Conservation (phyloP, 75 land plant genomes). For the Adiantum capillusveneris region DNA sequence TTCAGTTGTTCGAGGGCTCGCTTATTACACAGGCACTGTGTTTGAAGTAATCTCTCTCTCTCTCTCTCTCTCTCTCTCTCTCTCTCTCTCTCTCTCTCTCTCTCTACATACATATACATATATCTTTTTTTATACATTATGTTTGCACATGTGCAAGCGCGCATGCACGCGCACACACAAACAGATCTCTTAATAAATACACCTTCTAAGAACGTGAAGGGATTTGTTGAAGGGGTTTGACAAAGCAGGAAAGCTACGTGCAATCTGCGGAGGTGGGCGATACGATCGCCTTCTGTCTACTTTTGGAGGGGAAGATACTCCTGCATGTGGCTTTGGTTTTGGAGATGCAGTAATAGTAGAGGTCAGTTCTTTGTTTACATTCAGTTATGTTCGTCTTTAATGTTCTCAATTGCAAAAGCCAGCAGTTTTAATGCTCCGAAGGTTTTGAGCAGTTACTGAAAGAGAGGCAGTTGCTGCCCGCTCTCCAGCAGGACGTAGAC, state of each 20-base stretch:
- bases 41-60: slow-evolving; percentile 61
- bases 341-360: slow-evolving; percentile 98
- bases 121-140: too few species aligned
- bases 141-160: too few species aligned
- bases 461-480: slow-evolving; percentile 70
- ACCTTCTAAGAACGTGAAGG: too few species aligned
- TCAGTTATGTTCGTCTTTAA: not conserved
- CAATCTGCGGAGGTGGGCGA: slow-evolving; percentile 98
- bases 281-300: slow-evolving; percentile 82
- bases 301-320: slow-evolving; percentile 80
- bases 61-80: too few species aligned
- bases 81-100: too few species aligned
- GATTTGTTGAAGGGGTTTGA: slow-evolving; percentile 80
- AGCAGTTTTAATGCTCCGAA: not conserved
- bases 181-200: too few species aligned
- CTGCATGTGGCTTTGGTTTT: slow-evolving; percentile 99
- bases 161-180: too few species aligned
- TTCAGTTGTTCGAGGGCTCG: slow-evolving; percentile 89
- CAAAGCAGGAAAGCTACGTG: slow-evolving; percentile 72
- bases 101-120: too few species aligned
- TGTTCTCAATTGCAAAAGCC: not conserved
- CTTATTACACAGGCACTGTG: slow-evolving; percentile 94
- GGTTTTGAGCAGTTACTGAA: slow-evolving; percentile 58
- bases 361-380: slow-evolving; percentile 26
- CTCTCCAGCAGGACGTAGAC: slow-evolving; percentile 48